A percentile compares a stretch with the other conserved stretches of the same genome.
Evolutionary conservation across 2,329 filamentous ascomycete species (phyloP).

Genomic region (Penicillium sp.): DNA sequence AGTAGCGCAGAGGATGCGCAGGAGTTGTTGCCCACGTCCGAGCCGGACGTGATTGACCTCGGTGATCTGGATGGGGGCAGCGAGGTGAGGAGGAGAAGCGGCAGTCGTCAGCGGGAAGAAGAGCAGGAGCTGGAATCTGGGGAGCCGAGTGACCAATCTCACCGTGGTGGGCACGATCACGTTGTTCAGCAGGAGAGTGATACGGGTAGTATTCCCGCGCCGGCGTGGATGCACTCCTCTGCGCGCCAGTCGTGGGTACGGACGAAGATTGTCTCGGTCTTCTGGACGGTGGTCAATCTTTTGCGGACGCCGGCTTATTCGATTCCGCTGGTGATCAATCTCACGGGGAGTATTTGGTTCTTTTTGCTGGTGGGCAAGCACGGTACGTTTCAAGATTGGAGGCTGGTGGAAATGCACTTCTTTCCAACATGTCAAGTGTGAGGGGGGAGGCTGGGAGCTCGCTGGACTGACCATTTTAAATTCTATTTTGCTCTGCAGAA

Average conservation of each 20-base stretch:
- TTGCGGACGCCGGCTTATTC: conserved; percentile 77
- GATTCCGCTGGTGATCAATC: conserved; percentile 74
- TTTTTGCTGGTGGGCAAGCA: conserved; percentile 89
- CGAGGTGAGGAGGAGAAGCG: conserved; percentile 9
- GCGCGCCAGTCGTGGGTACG: conserved; percentile 51
- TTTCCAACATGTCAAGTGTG: too few species aligned
- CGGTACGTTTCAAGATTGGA: conserved; percentile 51
- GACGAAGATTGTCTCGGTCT: conserved; percentile 56
- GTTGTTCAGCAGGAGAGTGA: conserved; percentile 9
- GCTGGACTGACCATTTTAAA: background rate
- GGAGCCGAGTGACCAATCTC: too few species aligned
- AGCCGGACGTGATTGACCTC: conserved; percentile 1
- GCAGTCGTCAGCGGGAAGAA: conserved; percentile 9
- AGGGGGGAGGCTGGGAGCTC: background rate
- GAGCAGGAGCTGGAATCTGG: background rate
- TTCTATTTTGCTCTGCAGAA: conserved; percentile 48
- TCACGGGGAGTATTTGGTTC: conserved; percentile 95
- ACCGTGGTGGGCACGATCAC: too few species aligned
- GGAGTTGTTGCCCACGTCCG: conserved; percentile 11
- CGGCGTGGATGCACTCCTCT: conserved; percentile 24
- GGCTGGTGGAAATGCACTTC: too few species aligned
- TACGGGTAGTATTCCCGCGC: conserved; percentile 19
- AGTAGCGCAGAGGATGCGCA: background rate
- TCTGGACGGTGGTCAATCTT: conserved; percentile 72
- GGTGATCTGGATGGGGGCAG: background rate